Evolutionary conservation across 2,329 filamentous ascomycete genomes (phyloP), one percentile per base, ranked within the genome.

Genomic region (Reticulascus tulasneorum): DNA sequence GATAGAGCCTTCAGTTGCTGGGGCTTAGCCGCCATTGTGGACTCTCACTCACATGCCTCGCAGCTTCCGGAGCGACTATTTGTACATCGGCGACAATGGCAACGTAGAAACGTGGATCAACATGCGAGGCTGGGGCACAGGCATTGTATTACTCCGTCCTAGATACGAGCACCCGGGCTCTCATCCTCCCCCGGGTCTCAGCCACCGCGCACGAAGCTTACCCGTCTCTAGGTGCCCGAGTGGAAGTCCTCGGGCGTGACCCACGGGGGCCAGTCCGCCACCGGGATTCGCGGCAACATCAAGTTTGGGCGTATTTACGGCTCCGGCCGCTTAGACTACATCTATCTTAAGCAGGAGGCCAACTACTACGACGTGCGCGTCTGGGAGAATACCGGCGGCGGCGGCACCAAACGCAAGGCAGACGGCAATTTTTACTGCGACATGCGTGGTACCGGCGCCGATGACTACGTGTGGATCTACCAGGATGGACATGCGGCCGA

Each of bases 51-150:
- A n/a, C n/a, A n/a, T n/a, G n/a, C n/a, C n/a, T n/a, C n/a, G n/a
- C n/a, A n/a, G n/a, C n/a, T n/a, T n/a, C n/a, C n/a, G n/a, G n/a
- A n/a, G n/a, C 9, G 54, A 55, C 22, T 54, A 42, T 42, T 26
- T 55, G 9, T 53, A 44, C 44, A 33, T 54, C 7, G 37, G 29
- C 12, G 35, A 43, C 4, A 32, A 30, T 5, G 52, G 52, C 11
- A 18, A 15, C 3, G 48, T 46, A 0, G 38, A 32, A 2, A 51
- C 47, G 1, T 50, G 38, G 33, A 54, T 48, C 22, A 57, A 55
- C 33, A 20, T 40, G 6, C 29, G 49, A 17, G 48, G 51, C 29
- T 48, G 43, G 17, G 18, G 26, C 5, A 38, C 37, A 9, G 48
- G 47, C 1, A 31, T 30, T 7, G 32, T 37, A 3, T 10, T 46